Base-by-base conservation (phyloP, 495 filamentous ascomycete genomes). In the Barbatosphaeria neglecta region DNA sequence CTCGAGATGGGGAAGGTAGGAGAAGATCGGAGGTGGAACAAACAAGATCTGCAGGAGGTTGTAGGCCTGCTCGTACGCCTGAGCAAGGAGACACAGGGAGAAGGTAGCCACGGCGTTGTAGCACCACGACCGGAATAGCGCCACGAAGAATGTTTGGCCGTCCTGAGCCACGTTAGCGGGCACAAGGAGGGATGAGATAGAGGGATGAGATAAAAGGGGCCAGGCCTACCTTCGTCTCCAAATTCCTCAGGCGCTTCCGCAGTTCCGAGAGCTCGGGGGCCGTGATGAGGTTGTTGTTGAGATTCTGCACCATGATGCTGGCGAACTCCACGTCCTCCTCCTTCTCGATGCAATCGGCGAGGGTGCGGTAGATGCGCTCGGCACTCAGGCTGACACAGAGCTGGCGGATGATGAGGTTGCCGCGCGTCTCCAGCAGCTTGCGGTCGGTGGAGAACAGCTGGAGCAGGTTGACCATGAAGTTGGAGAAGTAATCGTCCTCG, bases 231-330 rank as follows among this genome's bases (percentile, higher is more conserved):
- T 80, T 86, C 0, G 85, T 85, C 60, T 97, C 92, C 10, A 95
- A 71, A 58, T 92, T 97, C 22, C 90, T 76, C 41, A 99, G 71
- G 17, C 92, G 74, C 61, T 94, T 95, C 39, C 93, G 77, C 38
- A 99, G 69, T 43, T 95, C 93, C 0, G 87, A 80, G 25, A 99
- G 72, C 58, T 99, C 89, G 0, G 93, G 93, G 0, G 93, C 93
- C 10, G 93, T 99, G 52, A 97, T 97, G 17, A 99, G 76, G 53
- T 97, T 99, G 57, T 99, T 99, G 65, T 99, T 99, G 38, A 99
- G 72, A 61, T 97, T 96, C 58, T 97, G 93, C 22, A 99, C 88
- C 93, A 99, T 99, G 54, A 97, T 99, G 52, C 90, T 95, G 16
- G 93, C 89, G 63, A 99, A 99, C 60, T 97, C 93, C 25, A 96